Percentiles rank a stretch among this genome's conserved stretches.
Evolutionary conservation across 202 grass and related monocot species (phyloP).

Genomic region (Eragrostis tef): DNA sequence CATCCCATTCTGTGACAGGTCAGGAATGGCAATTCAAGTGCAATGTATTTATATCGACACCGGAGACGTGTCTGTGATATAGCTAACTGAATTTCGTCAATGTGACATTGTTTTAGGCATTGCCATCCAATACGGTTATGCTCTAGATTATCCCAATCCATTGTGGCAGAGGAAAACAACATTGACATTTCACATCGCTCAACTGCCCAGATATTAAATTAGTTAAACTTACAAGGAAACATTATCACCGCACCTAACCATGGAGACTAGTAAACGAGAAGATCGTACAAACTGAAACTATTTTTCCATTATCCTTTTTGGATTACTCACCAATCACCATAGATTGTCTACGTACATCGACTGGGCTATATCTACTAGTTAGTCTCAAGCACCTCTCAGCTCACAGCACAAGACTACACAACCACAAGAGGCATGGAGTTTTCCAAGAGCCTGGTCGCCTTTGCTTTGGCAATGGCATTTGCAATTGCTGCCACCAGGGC

Average conservation of each 20-base stretch:
- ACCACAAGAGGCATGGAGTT: not conserved
- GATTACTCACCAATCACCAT: too few relatives aligned
- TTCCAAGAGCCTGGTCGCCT: not conserved
- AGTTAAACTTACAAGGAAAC: not conserved
- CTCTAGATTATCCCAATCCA: not conserved
- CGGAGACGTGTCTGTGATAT: too few relatives aligned
- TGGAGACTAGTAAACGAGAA: not conserved
- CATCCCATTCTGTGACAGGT: too few relatives aligned
- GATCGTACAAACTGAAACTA: not conserved
- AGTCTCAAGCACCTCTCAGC: not conserved
- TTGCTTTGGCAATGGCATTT: conserved; percentile 18
- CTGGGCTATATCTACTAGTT: not conserved
- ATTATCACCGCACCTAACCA: not conserved
- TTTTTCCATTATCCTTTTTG: not conserved
- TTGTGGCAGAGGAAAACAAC: not conserved
- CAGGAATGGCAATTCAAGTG: too few relatives aligned
- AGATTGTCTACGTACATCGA: not conserved
- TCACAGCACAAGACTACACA: not conserved
- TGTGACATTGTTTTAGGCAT: not conserved
- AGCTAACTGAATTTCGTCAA: too few relatives aligned
- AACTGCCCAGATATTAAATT: not conserved
- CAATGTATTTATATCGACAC: too few relatives aligned
- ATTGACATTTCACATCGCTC: not conserved
- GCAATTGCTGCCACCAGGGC: not conserved
- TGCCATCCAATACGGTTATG: not conserved